Base-by-base conservation (phyloP, 305 asterid species). In the Vinca major region DNA sequence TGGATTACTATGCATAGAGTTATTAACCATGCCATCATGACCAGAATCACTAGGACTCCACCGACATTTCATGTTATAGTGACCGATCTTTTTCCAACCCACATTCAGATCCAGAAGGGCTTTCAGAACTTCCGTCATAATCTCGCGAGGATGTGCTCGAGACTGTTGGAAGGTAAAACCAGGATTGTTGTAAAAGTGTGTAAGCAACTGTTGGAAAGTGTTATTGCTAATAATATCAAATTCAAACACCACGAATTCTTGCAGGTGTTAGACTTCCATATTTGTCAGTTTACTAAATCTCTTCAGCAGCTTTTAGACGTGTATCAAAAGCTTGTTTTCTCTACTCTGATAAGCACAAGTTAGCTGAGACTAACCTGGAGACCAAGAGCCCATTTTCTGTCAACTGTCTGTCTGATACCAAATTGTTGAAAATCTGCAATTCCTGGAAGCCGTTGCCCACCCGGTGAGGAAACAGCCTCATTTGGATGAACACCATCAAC, bases 311-410 rank as follows among this genome's bases (percentile, higher is more conserved):
- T 33, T 43, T 17, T 40, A 5, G n/a, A 13, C 61, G 11, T 20
- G 44, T 8, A 14, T 10, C 11, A 19, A 61, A 33, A 37, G 43
- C 17, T 40, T 43, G 65, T 62, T 33, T 20, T 12, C 62, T 33
- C 43, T 52, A 26, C 48, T 49, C 68, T 43, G 61, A 45, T 68
- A 63, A 70, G 63, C 74, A 75, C 66, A 48, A 55, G 54, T 51
- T 17, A 20, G 62, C 45, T 21, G n/a, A 61, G 74, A 78, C 84
- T 51, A 78, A 92, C 99, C 97, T 93, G 99, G 64, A 93, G 96
- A 60, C 97, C 99, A 76, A 89, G 99, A 68, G 97, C 92, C 99
- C 97, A 93, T 84, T 90, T 93, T 76, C 86, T 80, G 49, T 90
- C 98, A n/a, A 73, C 73, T 11, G 79, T 67, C 75, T 82, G 96